Conservation (phyloP, 2,329 filamentous ascomycete species). For the Hortaea sp. region DNA sequence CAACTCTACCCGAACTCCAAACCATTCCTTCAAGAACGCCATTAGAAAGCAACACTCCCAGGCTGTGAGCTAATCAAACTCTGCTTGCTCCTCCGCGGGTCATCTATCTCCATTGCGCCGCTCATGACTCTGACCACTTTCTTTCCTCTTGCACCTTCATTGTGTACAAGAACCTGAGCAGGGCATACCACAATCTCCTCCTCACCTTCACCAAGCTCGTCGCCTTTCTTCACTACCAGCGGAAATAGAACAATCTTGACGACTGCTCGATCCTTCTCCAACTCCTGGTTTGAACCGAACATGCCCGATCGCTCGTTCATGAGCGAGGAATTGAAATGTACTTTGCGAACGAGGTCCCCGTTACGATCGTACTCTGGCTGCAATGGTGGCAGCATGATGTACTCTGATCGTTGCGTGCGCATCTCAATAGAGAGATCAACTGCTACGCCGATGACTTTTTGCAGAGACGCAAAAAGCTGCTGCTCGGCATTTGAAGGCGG, state of each 20-base stretch:
- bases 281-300: slow-evolving; percentile 62
- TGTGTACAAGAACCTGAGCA: slow-evolving; percentile 72
- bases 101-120: slow-evolving; percentile 39
- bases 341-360: slow-evolving; percentile 77
- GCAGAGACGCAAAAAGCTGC: slow-evolving; percentile 74
- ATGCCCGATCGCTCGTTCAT: slow-evolving; percentile 88
- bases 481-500: slow-evolving; percentile 71
- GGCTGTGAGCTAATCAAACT: slow-evolving; percentile 22
- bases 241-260: slow-evolving; percentile 94
- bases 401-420: slow-evolving; percentile 92
- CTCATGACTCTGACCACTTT: slow-evolving; percentile 41
- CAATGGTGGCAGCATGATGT: slow-evolving; percentile 94
- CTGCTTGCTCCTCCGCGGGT: slow-evolving; percentile 18
- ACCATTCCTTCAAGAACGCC: neutral
- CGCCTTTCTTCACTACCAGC: slow-evolving; percentile 89
- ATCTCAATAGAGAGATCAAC: slow-evolving; percentile 91
- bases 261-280: slow-evolving; percentile 64
- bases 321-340: slow-evolving; percentile 81
- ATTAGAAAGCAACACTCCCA: slow-evolving; percentile 9
- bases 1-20: neutral
- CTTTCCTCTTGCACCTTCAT: slow-evolving; percentile 28
- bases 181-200: slow-evolving; percentile 94
- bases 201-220: slow-evolving; percentile 76
- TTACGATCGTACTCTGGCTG: slow-evolving; percentile 92
- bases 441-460: slow-evolving; percentile 77